These are phyloP conservation scores for Aureobasidium mangrovei DNA, from an alignment of 2,329 filamentous ascomycete genomes.

Conservation along the genomic window DNA sequence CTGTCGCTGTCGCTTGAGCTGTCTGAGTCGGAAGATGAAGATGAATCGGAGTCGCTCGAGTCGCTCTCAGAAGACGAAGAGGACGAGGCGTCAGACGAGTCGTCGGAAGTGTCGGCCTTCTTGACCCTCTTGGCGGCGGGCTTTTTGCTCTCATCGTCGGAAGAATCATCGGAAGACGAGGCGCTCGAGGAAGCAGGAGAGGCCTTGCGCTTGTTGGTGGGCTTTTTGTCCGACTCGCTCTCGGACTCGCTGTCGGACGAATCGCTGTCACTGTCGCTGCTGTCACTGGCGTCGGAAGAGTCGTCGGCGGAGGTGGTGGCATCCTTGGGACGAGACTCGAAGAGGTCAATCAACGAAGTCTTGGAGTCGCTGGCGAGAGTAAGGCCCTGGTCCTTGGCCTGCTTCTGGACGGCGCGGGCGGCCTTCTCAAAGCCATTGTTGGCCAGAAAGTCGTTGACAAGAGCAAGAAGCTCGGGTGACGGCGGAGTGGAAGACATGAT, in stretches of 20 bases:
- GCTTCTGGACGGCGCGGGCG: conserved; percentile 23
- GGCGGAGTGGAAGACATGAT: conserved; percentile 10
- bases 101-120: conserved; percentile 16
- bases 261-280: conserved; percentile 10
- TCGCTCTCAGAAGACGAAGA: conserved; percentile 12
- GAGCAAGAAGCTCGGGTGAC: conserved; percentile 13
- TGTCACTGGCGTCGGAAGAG: conserved; percentile 15
- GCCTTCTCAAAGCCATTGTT: conserved; percentile 27
- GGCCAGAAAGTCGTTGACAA: conserved; percentile 22
- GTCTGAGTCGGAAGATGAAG: conserved; percentile 12
- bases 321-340: conserved; percentile 20
- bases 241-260: conserved; percentile 17
- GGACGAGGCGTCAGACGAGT: conserved; percentile 15
- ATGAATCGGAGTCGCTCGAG: conserved; percentile 12
- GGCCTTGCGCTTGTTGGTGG: conserved; percentile 15
- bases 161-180: background rate
- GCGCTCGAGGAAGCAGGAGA: conserved; percentile 12
- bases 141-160: conserved; percentile 23
- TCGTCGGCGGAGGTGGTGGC: conserved; percentile 18
- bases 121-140: conserved; percentile 23
- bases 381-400: conserved; percentile 25
- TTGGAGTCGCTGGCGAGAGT: conserved; percentile 19
- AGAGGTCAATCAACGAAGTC: conserved; percentile 20
- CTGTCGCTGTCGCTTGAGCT: conserved; percentile 16
- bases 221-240: conserved; percentile 15